Conservation (phyloP, 306 rosid genomes). For the Argentina anserina region DNA sequence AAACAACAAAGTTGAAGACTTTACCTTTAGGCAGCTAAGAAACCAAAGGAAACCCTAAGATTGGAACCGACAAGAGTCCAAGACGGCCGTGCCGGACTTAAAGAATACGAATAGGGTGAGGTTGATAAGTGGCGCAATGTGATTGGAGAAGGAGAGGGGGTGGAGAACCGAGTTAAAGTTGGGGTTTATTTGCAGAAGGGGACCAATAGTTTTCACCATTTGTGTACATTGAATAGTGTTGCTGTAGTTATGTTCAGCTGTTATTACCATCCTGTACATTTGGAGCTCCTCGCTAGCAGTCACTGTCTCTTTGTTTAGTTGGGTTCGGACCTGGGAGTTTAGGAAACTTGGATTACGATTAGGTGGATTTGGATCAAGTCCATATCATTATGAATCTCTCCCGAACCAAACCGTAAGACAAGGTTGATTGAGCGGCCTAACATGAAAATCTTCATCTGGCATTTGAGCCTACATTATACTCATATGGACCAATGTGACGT, state of each 20-base stretch:
- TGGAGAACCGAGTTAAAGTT: not conserved
- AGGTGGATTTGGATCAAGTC: not conserved
- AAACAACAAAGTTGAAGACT: not conserved
- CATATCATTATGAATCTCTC: too few relatives aligned
- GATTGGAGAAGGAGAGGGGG: not conserved
- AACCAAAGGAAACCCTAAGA: not conserved
- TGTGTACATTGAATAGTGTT: constrained; percentile 2
- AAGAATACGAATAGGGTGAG: not conserved
- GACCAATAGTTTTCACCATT: not conserved
- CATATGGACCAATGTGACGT: too few relatives aligned
- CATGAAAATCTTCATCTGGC: too few relatives aligned
- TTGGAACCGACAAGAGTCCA: not conserved
- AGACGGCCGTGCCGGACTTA: not conserved
- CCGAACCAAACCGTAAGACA: too few relatives aligned
- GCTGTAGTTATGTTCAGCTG: not conserved
- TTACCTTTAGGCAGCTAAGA: constrained; percentile 11
- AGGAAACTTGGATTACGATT: too few relatives aligned
- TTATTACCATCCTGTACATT: not conserved
- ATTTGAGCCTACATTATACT: too few relatives aligned
- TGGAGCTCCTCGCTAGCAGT: not conserved
- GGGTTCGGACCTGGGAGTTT: not conserved
- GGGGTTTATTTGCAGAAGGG: not conserved
- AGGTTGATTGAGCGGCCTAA: too few relatives aligned
- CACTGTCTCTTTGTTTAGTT: not conserved
- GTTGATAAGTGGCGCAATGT: constrained; percentile 6